Evolutionary conservation across 2,329 filamentous ascomycete genomes (phyloP).

Genomic region (Didymella sp.): DNA sequence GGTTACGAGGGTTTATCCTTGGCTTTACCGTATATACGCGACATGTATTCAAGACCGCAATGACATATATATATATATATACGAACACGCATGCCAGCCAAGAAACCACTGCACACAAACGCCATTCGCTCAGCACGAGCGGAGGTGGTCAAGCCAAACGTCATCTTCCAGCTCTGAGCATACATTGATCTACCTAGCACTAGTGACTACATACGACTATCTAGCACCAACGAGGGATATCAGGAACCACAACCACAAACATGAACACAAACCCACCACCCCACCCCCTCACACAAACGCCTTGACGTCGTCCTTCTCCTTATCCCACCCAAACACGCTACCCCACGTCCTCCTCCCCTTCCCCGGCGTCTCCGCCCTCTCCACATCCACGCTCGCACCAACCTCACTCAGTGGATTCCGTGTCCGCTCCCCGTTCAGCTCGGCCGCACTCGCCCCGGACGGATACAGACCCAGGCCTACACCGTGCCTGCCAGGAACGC

Average conservation of each 20-base stretch:
- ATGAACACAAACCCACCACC: not conserved
- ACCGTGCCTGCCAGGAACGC: slow-evolving; percentile 2
- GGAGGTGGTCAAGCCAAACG: no score
- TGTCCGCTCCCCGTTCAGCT: slow-evolving; percentile 14
- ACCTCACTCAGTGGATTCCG: slow-evolving; percentile 26
- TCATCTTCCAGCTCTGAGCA: not conserved
- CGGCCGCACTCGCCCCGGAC: slow-evolving; percentile 20
- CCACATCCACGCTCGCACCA: slow-evolving; percentile 19
- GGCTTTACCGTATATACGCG: not conserved
- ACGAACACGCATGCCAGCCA: no score
- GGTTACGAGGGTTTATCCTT: not conserved
- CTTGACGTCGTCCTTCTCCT: slow-evolving; percentile 27
- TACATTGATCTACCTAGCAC: not conserved
- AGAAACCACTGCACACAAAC: no score
- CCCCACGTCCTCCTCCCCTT: slow-evolving; percentile 34
- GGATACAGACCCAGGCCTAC: slow-evolving; percentile 24
- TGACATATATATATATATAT: slow-evolving; percentile 1
- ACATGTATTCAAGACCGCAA: not conserved
- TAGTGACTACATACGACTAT: not conserved
- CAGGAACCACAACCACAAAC: not conserved
- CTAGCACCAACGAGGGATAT: slow-evolving; percentile 10
- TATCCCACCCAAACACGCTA: slow-evolving; percentile 24
- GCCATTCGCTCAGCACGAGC: no score
- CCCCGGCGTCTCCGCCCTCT: slow-evolving; percentile 20
- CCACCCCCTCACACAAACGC: slow-evolving; percentile 30